Percentiles rank a stretch among this genome's conserved stretches.
Evolutionary conservation across 2,329 filamentous ascomycete species (phyloP).

Genomic region (Neonectria punicea): DNA sequence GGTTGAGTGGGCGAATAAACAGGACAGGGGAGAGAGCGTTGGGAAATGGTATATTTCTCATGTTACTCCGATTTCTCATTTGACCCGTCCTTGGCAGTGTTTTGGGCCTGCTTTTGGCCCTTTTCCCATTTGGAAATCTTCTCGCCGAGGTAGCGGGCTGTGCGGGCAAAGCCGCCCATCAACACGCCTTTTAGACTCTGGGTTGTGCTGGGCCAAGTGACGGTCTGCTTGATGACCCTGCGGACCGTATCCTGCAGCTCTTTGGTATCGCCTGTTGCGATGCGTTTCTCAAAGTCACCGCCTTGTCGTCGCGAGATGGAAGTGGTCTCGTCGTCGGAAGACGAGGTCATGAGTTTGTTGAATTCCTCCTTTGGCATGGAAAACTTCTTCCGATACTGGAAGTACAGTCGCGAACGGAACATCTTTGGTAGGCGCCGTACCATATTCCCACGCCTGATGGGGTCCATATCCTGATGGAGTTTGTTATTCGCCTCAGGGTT

Average conservation of each 20-base stretch:
- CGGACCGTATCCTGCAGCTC: conserved; percentile 78
- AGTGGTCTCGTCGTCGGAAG: conserved; percentile 74
- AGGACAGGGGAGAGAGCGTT: background rate
- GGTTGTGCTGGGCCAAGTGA: conserved; percentile 89
- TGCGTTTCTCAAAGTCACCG: conserved; percentile 86
- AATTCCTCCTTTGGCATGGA: conserved; percentile 87
- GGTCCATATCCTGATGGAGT: conserved; percentile 92
- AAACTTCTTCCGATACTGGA: conserved; percentile 92
- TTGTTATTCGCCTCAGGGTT: conserved; percentile 68
- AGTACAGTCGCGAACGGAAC: conserved; percentile 92
- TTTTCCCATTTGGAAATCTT: conserved; percentile 76
- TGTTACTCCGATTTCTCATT: conserved; percentile 32
- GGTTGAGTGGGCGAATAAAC: background rate
- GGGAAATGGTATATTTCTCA: background rate
- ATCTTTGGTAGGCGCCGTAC: conserved; percentile 87
- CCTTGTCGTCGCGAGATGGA: conserved; percentile 80
- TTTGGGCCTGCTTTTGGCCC: conserved; percentile 48
- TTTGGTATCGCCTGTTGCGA: conserved; percentile 74
- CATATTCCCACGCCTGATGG: conserved; percentile 92
- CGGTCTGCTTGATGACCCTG: conserved; percentile 84
- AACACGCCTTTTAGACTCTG: conserved; percentile 87
- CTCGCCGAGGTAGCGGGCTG: conserved; percentile 81
- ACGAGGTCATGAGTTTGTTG: conserved; percentile 82
- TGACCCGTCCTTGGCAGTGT: background rate
- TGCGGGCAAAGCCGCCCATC: conserved; percentile 78